These are phyloP conservation scores for Cicer arietinum DNA, from an alignment of 306 rosid species.

Conservation along the genomic window DNA sequence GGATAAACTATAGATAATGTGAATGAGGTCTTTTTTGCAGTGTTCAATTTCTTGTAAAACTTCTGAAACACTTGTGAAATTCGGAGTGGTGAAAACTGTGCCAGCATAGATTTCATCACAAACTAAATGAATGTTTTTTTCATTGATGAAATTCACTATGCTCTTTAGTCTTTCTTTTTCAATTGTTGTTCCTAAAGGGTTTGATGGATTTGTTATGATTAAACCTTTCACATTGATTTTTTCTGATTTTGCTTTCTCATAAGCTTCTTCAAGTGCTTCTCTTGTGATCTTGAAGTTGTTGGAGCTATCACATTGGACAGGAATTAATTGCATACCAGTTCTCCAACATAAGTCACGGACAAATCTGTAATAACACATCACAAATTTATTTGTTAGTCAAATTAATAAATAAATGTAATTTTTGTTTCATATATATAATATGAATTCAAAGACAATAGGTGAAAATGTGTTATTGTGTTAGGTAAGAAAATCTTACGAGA, in stretches of 20 bases:
- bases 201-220: conserved; percentile 87
- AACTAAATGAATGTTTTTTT: conserved; percentile 75
- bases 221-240: conserved; percentile 74
- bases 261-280: conserved; percentile 73
- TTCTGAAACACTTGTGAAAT: conserved; percentile 65
- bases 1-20: conserved; percentile 77
- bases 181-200: conserved; percentile 75
- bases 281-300: conserved; percentile 72
- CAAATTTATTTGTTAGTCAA: conserved; percentile 5
- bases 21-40: conserved; percentile 67
- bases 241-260: conserved; percentile 55
- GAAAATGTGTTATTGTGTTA: not conserved
- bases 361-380: conserved; percentile 55
- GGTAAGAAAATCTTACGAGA: not conserved
- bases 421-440: not conserved
- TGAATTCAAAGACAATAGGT: too few species aligned
- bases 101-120: conserved; percentile 90
- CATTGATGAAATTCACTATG: conserved; percentile 68
- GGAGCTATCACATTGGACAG: conserved; percentile 70
- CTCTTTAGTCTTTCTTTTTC: conserved; percentile 63
- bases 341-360: conserved; percentile 82
- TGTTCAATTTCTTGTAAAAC: conserved; percentile 55
- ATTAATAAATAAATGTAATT: not conserved
- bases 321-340: conserved; percentile 67
- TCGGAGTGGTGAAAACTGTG: conserved; percentile 61